phyloP scores from a whole-genome alignment of 768 basidiomycete genomes.

The Sporobolomyces phaffii region DNA sequence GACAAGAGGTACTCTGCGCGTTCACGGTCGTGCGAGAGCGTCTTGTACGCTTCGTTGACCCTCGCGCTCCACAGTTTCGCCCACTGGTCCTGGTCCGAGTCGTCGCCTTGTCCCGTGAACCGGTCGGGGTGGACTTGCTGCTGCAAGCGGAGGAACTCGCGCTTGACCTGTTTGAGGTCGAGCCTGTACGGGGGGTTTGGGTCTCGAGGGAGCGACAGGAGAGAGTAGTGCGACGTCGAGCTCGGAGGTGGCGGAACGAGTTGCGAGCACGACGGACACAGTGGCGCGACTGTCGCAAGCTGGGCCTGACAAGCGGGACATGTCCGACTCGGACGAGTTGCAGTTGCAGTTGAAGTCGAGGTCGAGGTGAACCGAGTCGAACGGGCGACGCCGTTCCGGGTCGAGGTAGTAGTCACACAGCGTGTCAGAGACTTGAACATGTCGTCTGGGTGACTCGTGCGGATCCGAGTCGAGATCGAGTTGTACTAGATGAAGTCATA shows the following conservation, averaged over 20 bases:
- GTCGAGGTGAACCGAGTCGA: neutral
- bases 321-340: neutral
- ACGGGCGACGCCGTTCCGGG: too few relatives aligned
- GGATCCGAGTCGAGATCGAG: too few relatives aligned
- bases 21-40: constrained; percentile 43
- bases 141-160: constrained; percentile 45
- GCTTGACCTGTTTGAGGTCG: constrained; percentile 43
- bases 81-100: constrained; percentile 39
- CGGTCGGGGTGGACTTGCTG: constrained; percentile 49
- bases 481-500: too few relatives aligned
- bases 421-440: too few relatives aligned
- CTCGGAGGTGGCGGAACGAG: neutral
- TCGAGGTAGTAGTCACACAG: too few relatives aligned
- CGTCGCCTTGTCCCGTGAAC: constrained; percentile 43
- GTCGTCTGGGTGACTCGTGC: too few relatives aligned
- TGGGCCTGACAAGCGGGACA: neutral
- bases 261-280: neutral
- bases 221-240: constrained; percentile 42
- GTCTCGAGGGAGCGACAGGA: constrained; percentile 42
- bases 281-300: neutral
- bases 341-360: neutral
- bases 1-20: constrained; percentile 49
- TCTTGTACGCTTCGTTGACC: constrained; percentile 69
- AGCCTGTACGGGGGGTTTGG: constrained; percentile 42
- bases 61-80: constrained; percentile 50